A percentile compares a stretch with the other conserved stretches of the same genome.
Evolutionary conservation across 352 stramenopile genomes (phyloP).

Genomic region (Pythium aquatile): DNA sequence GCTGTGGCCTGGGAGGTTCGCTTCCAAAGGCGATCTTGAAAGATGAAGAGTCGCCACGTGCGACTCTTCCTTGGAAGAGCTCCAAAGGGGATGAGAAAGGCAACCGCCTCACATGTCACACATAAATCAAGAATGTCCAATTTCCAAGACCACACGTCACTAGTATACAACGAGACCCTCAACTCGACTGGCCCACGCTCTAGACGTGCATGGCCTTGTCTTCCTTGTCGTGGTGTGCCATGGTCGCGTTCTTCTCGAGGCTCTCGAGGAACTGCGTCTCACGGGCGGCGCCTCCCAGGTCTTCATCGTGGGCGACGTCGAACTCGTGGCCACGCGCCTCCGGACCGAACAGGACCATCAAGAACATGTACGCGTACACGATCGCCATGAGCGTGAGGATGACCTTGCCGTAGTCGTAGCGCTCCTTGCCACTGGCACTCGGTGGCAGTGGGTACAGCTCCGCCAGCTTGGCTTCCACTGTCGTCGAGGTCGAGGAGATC

Average conservation of each 20-base stretch:
- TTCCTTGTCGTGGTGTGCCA: constrained; percentile 13
- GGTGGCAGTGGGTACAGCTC: constrained; percentile 43
- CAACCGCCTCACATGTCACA: background rate
- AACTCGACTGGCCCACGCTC: background rate
- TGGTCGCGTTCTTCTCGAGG: constrained; percentile 27
- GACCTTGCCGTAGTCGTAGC: constrained; percentile 55
- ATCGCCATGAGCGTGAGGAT: constrained; percentile 45
- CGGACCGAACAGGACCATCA: constrained; percentile 44
- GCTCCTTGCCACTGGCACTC: constrained; percentile 26
- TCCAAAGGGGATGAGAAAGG: background rate
- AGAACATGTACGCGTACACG: constrained; percentile 41
- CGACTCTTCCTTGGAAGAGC: background rate
- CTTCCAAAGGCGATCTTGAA: background rate
- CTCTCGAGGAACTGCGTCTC: constrained; percentile 29
- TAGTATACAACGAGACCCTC: background rate
- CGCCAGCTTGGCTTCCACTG: constrained; percentile 44
- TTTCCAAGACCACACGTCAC: background rate
- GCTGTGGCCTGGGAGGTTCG: background rate
- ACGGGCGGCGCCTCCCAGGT: constrained; percentile 33
- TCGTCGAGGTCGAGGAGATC: constrained; percentile 48
- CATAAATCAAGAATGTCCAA: background rate
- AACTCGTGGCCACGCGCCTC: constrained; percentile 44
- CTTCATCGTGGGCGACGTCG: constrained; percentile 16
- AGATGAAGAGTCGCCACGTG: constrained; percentile 1
- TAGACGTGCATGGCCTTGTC: constrained; percentile 24